These are phyloP conservation scores for Tulasnella sp. DNA, from an alignment of 768 basidiomycete species.

Conservation along the genomic window DNA sequence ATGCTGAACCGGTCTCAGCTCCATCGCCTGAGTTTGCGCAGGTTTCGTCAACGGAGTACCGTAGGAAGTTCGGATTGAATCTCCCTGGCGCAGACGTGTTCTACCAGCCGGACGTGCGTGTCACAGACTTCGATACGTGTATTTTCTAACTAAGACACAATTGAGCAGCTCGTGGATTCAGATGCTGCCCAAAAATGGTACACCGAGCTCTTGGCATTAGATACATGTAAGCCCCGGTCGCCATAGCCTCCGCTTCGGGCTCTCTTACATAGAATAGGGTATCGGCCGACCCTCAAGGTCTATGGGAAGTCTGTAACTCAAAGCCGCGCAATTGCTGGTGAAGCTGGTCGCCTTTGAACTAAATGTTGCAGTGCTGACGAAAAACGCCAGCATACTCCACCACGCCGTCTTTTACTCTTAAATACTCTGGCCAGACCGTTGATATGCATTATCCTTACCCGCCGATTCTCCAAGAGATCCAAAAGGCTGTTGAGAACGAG, in stretches of 20 bases:
- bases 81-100: conserved; percentile 34
- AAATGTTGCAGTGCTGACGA: not conserved
- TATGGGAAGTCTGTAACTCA: conserved; percentile 44
- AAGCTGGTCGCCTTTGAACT: not conserved
- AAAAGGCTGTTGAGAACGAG: conserved; percentile 36
- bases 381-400: conserved; percentile 40
- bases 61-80: conserved; percentile 13
- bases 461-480: conserved; percentile 37
- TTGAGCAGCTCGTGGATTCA: conserved; percentile 35
- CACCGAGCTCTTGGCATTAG: conserved; percentile 37
- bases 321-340: conserved; percentile 41
- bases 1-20: not conserved
- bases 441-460: conserved; percentile 41
- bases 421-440: conserved; percentile 42
- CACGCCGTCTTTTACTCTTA: conserved; percentile 36
- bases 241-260: not conserved
- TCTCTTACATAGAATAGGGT: conserved; percentile 36
- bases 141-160: not conserved
- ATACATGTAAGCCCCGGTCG: conserved; percentile 38
- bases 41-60: conserved; percentile 10
- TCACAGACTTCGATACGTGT: not conserved
- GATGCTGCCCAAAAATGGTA: conserved; percentile 39
- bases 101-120: conserved; percentile 33
- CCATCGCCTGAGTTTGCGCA: not conserved
- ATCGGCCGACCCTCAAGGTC: conserved; percentile 44